These are phyloP conservation scores for Yamadazyma ubonensis DNA, from an alignment of 805 yeast genomes.

Conservation along the genomic window DNA sequence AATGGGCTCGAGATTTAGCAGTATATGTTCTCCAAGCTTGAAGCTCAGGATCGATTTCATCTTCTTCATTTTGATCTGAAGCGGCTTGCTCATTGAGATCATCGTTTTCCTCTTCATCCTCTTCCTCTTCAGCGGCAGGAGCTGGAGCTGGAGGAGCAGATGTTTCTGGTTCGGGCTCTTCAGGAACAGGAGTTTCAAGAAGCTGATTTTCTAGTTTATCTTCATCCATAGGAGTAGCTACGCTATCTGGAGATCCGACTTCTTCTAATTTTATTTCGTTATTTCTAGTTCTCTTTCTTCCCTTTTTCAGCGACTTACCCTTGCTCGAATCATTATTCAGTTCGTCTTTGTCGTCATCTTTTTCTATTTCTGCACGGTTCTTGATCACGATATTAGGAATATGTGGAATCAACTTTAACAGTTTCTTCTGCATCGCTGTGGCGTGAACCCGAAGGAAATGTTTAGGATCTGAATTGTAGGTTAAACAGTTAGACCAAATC, in stretches of 20 bases:
- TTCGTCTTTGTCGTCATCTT: slow-evolving; percentile 48
- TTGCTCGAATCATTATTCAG: slow-evolving; percentile 27
- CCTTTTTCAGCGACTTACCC: slow-evolving; percentile 42
- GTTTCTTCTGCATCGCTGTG: slow-evolving; percentile 90
- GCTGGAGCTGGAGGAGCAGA: slow-evolving; percentile 16
- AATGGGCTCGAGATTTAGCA: slow-evolving; percentile 73
- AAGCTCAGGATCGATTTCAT: slow-evolving; percentile 71
- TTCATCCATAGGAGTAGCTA: slow-evolving; percentile 14
- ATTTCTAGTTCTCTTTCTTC: slow-evolving; percentile 38
- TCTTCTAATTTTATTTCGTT: slow-evolving; percentile 33
- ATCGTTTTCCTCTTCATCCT: slow-evolving; percentile 33
- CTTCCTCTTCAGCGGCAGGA: slow-evolving; percentile 26
- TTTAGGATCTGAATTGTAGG: slow-evolving; percentile 91
- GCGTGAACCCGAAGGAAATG: slow-evolving; percentile 92
- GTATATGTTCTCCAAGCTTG: slow-evolving; percentile 84
- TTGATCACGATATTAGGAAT: slow-evolving; percentile 87
- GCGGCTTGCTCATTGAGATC: slow-evolving; percentile 45
- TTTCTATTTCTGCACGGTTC: slow-evolving; percentile 69
- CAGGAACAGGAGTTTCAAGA: slow-evolving; percentile 8
- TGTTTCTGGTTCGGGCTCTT: slow-evolving; percentile 1
- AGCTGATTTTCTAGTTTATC: slow-evolving; percentile 9
- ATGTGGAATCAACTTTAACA: slow-evolving; percentile 69
- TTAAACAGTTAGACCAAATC: slow-evolving; percentile 92
- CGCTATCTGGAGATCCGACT: slow-evolving; percentile 20
- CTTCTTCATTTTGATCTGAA: slow-evolving; percentile 49